Percentiles rank a stretch among this genome's conserved stretches.
Evolutionary conservation across 1,284 basidiomycete genomes (phyloP).

Genomic region (Pascua sp.): DNA sequence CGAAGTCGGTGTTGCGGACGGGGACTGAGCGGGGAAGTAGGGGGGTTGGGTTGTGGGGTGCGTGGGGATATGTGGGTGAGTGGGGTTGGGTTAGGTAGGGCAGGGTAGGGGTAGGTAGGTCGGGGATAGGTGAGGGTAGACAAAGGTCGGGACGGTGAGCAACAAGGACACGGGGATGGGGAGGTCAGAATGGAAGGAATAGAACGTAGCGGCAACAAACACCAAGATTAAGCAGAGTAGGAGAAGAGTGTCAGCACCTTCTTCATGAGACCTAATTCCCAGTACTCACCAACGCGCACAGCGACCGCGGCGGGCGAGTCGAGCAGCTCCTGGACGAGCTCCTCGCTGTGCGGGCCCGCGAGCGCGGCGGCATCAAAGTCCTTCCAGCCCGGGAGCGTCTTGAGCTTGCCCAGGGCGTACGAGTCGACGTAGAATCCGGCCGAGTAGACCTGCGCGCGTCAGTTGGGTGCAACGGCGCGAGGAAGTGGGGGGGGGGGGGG

Average conservation of each 20-base stretch:
- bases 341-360: neutral
- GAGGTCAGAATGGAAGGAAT: too few species aligned
- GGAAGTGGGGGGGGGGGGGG: too few species aligned
- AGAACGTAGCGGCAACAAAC: too few species aligned
- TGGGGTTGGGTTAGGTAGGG: neutral
- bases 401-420: conserved; percentile 15
- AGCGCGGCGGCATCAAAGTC: neutral
- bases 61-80: neutral
- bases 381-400: conserved; percentile 1
- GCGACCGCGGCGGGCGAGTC: conserved; percentile 34
- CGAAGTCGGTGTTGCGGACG: conserved; percentile 54
- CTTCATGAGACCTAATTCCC: too few species aligned
- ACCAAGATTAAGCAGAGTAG: too few species aligned
- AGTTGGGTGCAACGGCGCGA: too few species aligned
- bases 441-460: conserved; percentile 37
- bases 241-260: too few species aligned
- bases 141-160: too few species aligned
- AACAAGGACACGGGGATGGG: too few species aligned
- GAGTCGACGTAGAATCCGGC: conserved; percentile 54
- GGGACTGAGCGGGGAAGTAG: conserved; percentile 53
- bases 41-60: neutral
- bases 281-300: conserved; percentile 45
- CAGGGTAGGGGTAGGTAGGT: too few species aligned
- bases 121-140: neutral
- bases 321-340: conserved; percentile 7